Percentiles rank a stretch among this genome's conserved stretches.
phyloP scores from a whole-genome alignment of 805 yeast species.

The Sugiyamaella valdiviana region DNA sequence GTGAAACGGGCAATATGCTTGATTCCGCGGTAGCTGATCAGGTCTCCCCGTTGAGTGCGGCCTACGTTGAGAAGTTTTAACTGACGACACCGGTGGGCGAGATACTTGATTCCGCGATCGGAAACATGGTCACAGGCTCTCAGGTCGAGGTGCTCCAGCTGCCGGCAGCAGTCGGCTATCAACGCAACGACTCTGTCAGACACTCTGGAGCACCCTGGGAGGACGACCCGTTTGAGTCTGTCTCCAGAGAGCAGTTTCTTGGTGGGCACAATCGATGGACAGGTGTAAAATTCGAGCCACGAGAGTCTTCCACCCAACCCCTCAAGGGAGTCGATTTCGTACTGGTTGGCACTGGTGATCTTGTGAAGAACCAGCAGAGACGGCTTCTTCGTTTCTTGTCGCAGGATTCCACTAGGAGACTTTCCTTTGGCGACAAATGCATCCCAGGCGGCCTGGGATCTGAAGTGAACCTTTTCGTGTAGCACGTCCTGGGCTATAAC shows the following conservation, averaged over 20 bases:
- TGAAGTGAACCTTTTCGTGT: slow-evolving; percentile 50
- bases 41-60: slow-evolving; percentile 60
- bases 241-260: slow-evolving; percentile 39
- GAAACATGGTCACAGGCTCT: slow-evolving; percentile 77
- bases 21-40: slow-evolving; percentile 66
- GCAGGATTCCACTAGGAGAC: background rate
- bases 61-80: slow-evolving; percentile 69
- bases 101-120: slow-evolving; percentile 66
- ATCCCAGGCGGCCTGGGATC: slow-evolving; percentile 41
- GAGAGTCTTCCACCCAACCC: slow-evolving; percentile 45
- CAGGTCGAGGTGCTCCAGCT: slow-evolving; percentile 60
- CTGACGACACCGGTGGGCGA: slow-evolving; percentile 54
- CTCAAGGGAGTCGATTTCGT: slow-evolving; percentile 43
- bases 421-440: slow-evolving; percentile 31
- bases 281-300: slow-evolving; percentile 77
- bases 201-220: slow-evolving; percentile 66
- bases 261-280: slow-evolving; percentile 64
- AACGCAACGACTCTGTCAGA: slow-evolving; percentile 52
- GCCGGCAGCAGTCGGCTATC: slow-evolving; percentile 52
- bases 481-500: slow-evolving; percentile 49
- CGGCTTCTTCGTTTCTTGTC: slow-evolving; percentile 23
- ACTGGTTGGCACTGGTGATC: slow-evolving; percentile 48
- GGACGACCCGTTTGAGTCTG: slow-evolving; percentile 40
- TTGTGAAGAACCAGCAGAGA: slow-evolving; percentile 60
- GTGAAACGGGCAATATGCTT: slow-evolving; percentile 53